phyloP scores from a whole-genome alignment of 305 asterid species.

The Fraxinus latifolia region DNA sequence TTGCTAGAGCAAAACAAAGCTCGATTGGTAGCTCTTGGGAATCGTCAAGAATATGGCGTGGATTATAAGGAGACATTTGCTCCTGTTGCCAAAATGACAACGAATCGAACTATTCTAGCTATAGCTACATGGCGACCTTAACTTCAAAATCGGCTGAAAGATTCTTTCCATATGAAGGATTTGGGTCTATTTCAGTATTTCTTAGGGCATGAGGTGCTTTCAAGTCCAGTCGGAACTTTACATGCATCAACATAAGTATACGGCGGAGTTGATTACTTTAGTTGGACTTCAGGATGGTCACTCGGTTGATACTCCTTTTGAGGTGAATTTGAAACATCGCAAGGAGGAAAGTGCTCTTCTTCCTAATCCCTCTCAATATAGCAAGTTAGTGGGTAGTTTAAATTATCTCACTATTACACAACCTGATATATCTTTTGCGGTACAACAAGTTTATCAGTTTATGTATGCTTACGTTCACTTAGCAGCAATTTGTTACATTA shows the following conservation, averaged over 20 bases:
- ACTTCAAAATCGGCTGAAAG: neutral
- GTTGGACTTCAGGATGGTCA: neutral
- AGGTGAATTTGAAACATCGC: neutral
- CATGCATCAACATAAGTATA: neutral
- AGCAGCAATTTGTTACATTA: too few species aligned
- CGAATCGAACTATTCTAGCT: too few species aligned
- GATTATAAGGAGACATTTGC: neutral
- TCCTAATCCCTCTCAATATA: neutral
- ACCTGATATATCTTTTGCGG: neutral
- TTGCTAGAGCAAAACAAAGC: neutral
- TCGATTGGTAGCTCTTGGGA: neutral
- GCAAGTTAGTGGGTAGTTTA: neutral
- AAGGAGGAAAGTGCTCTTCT: neutral
- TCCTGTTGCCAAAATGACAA: neutral
- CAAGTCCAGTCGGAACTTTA: neutral
- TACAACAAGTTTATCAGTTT: neutral
- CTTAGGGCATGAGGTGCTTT: neutral
- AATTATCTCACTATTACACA: too few species aligned
- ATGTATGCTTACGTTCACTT: neutral
- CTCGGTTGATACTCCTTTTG: neutral
- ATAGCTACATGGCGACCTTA: too few species aligned
- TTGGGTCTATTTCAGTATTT: neutral
- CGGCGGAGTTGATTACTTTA: neutral
- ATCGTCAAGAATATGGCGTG: neutral
- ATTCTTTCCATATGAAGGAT: neutral